A percentile compares a stretch with the other conserved stretches of the same genome.
Evolutionary conservation across 1,284 basidiomycete species (phyloP).

Genomic region (Tetrapyrgos nigripes): DNA sequence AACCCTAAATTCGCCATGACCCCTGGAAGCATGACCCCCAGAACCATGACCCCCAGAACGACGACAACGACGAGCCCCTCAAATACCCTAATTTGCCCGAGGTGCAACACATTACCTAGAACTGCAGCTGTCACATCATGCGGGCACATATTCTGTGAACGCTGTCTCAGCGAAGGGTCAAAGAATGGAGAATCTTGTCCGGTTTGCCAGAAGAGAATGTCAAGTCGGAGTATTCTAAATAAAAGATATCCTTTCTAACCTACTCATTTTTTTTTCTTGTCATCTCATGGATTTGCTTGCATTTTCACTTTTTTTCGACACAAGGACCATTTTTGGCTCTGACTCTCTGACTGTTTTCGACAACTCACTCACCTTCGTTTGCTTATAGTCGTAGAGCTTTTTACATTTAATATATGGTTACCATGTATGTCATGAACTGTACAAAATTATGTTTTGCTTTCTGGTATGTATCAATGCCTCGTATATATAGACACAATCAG

Average conservation of each 20-base stretch:
- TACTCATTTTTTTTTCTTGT: not conserved
- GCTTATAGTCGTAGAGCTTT: not conserved
- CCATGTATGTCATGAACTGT: not conserved
- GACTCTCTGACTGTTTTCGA: not conserved
- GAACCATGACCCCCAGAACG: not conserved
- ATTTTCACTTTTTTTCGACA: not conserved
- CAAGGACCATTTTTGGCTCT: too few relatives aligned
- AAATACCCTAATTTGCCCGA: constrained; percentile 18
- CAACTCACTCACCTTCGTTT: not conserved
- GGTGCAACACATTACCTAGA: constrained; percentile 24
- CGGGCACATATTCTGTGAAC: constrained; percentile 38
- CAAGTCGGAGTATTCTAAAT: not conserved
- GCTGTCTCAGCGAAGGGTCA: not conserved
- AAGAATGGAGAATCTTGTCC: not conserved
- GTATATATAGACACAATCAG: not conserved
- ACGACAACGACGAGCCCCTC: not conserved
- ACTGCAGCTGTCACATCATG: constrained; percentile 23
- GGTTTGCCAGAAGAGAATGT: not conserved
- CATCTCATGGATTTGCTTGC: not conserved
- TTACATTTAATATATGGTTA: not conserved
- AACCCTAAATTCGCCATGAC: not conserved
- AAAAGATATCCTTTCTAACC: not conserved
- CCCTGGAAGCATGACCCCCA: not conserved
- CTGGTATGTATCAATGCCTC: not conserved
- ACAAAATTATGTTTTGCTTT: not conserved